Conservation (phyloP, 805 yeast genomes). For the Nakazawaea holstii region DNA sequence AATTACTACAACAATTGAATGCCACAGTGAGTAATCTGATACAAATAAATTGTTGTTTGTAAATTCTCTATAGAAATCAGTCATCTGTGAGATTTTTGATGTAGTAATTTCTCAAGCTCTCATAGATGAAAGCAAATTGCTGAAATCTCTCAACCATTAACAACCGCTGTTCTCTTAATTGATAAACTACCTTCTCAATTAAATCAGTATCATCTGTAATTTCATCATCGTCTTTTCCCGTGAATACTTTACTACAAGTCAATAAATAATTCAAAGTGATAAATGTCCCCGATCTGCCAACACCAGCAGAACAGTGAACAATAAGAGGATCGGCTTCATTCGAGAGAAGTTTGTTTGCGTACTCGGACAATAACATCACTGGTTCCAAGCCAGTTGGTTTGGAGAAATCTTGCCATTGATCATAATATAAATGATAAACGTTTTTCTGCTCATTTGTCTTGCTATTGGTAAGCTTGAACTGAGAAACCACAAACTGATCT, state of each 20-base stretch:
- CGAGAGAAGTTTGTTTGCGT: conserved; percentile 11
- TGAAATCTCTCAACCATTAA: conserved; percentile 51
- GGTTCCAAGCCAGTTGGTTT: conserved; percentile 31
- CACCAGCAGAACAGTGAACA: conserved; percentile 44
- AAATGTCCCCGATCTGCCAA: conserved; percentile 39
- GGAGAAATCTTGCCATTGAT: conserved; percentile 39
- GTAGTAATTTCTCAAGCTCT: conserved; percentile 22
- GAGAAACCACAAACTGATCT: not conserved
- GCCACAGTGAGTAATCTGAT: no score
- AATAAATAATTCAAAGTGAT: conserved; percentile 31
- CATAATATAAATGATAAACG: conserved; percentile 35
- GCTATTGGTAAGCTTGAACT: not conserved
- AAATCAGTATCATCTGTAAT: conserved; percentile 25
- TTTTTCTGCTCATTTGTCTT: conserved; percentile 14
- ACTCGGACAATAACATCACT: conserved; percentile 19
- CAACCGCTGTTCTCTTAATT: conserved; percentile 41
- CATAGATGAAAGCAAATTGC: conserved; percentile 47
- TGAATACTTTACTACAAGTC: conserved; percentile 9
- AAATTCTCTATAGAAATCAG: not conserved
- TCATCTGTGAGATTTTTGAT: conserved; percentile 2
- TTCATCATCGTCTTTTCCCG: conserved; percentile 9
- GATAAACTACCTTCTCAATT: conserved; percentile 36
- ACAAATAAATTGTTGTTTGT: no score
- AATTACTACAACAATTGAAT: no score
- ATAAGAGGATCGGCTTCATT: conserved; percentile 14